These are phyloP conservation scores for Mycena citricolor DNA, from an alignment of 1,284 basidiomycete species.

Conservation along the genomic window DNA sequence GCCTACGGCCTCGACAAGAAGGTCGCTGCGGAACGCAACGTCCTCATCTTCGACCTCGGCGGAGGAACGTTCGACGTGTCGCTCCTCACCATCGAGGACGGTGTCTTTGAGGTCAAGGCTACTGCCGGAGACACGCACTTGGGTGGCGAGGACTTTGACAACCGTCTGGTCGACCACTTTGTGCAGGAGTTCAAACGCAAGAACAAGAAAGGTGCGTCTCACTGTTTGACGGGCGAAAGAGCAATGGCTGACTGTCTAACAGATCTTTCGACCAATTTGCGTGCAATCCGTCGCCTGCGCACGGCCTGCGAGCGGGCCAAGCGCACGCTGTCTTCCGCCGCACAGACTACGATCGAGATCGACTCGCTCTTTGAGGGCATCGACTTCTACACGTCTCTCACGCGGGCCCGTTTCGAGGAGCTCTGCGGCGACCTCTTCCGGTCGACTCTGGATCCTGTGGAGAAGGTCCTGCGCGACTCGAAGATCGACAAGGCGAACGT, in stretches of 20 bases:
- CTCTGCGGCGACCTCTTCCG: constrained; percentile 97
- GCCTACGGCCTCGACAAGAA: constrained; percentile 72
- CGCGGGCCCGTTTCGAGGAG: constrained; percentile 91
- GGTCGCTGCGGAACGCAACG: constrained; percentile 53
- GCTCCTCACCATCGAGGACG: constrained; percentile 65
- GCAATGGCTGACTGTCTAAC: constrained; percentile 2
- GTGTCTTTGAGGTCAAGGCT: constrained; percentile 70
- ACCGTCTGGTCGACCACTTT: constrained; percentile 76
- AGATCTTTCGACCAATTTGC: constrained; percentile 88
- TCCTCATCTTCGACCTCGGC: constrained; percentile 80
- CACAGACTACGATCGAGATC: constrained; percentile 96
- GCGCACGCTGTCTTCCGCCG: constrained; percentile 94
- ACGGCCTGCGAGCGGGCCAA: constrained; percentile 98
- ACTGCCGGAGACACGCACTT: constrained; percentile 72
- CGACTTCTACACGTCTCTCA: constrained; percentile 97
- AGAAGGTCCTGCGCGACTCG: constrained; percentile 96
- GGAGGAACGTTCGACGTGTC: constrained; percentile 77
- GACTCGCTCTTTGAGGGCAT: constrained; percentile 97
- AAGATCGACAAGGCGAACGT: constrained; percentile 96
- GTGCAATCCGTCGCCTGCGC: constrained; percentile 94
- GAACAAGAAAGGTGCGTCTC: constrained; percentile 82
- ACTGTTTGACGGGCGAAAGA: constrained; percentile 1
- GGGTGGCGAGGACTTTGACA: constrained; percentile 85
- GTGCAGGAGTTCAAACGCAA: constrained; percentile 69
- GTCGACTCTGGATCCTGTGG: constrained; percentile 93